Conservation (phyloP, 768 basidiomycete genomes). For the Mrakia blollopis region DNA sequence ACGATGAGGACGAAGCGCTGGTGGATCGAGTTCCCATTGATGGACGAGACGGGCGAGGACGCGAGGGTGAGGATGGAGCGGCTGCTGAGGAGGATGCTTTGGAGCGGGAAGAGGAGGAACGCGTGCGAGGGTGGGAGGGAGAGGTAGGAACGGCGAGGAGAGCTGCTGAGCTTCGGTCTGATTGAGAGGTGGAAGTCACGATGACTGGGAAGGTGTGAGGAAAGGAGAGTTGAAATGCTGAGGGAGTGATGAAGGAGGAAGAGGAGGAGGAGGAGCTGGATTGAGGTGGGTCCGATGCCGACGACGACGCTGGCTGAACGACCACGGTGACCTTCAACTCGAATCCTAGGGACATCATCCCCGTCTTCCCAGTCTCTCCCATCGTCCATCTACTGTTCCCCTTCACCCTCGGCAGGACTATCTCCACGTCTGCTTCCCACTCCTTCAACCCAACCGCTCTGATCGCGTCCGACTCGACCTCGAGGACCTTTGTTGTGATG, state of each 20-base stretch:
- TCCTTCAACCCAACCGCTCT: neutral
- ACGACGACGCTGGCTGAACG: neutral
- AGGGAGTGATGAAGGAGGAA: slow-evolving; percentile 10
- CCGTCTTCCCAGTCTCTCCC: slow-evolving; percentile 5
- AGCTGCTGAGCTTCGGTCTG: neutral
- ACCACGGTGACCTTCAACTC: slow-evolving; percentile 10
- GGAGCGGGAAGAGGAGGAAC: neutral
- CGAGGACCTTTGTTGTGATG: neutral
- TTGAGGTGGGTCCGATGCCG: no score
- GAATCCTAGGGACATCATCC: neutral
- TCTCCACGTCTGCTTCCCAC: slow-evolving; percentile 2
- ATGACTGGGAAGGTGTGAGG: slow-evolving; percentile 7
- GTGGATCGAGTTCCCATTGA: neutral
- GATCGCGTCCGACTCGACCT: neutral
- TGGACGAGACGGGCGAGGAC: neutral
- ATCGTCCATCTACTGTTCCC: neutral
- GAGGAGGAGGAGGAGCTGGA: neutral
- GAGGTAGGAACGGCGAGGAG: neutral
- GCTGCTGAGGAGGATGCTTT: neutral
- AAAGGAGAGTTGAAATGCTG: neutral
- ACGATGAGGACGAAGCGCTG: neutral
- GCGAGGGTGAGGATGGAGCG: neutral
- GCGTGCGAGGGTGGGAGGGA: neutral
- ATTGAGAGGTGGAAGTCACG: neutral
- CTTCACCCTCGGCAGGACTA: neutral